Evolutionary conservation across 345 rosid genomes (phyloP).

Genomic region (Bruguiera gymnorhiza): DNA sequence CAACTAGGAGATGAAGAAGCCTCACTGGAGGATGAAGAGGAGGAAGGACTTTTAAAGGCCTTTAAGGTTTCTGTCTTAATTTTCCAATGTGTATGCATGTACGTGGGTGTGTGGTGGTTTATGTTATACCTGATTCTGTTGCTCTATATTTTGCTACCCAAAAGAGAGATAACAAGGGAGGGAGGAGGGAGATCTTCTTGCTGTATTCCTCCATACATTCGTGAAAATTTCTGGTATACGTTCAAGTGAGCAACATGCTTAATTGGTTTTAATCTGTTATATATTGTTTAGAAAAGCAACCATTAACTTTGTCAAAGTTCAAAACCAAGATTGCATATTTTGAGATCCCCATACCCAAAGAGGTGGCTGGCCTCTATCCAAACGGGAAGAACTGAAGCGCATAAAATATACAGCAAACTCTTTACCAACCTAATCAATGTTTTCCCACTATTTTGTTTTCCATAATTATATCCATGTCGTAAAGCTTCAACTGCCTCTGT

Average conservation of each 20-base stretch:
- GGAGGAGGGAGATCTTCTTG: background rate
- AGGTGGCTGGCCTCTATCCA: no score
- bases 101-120: background rate
- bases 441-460: no score
- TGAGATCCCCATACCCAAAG: no score
- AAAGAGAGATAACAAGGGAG: background rate
- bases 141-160: background rate
- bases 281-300: no score
- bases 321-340: no score
- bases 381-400: no score
- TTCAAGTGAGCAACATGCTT: conserved; percentile 1
- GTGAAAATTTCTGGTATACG: background rate
- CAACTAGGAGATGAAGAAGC: conserved; percentile 80
- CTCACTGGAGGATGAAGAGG: conserved; percentile 85
- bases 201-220: background rate
- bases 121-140: background rate
- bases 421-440: no score
- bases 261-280: background rate
- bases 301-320: no score
- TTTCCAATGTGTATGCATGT: background rate
- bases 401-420: no score
- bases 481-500: no score
- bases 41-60: conserved; percentile 93
- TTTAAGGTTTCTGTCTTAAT: conserved; percentile 62
- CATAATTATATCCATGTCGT: no score